Base-by-base conservation (phyloP, 225 moss, liverwort and hornwort genomes). In the Neckera pumila region DNA sequence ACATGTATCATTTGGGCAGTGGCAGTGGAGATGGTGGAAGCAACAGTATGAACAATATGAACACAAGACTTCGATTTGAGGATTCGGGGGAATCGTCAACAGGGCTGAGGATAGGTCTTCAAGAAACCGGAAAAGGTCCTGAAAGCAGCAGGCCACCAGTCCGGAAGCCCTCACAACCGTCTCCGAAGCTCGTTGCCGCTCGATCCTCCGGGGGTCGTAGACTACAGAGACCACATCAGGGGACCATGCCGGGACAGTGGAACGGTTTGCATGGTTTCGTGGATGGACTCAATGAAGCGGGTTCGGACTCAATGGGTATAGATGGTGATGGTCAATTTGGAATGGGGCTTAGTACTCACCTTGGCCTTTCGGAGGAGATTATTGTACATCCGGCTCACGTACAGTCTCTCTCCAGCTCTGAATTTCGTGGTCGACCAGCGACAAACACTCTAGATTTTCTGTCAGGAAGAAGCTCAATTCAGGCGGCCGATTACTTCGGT, bases 21-120 rank as follows among this genome's bases (percentile, higher is more conserved):
- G 92, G 92, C 89, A 93, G 97, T 73, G 93, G 95, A 86, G 93
- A 92, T n/a, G 93, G 91, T 56, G 94, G 93, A 84, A 87, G 67
- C 71, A 92, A 83, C 89, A 93, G 69, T 85, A 80, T 91, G 61
- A 93, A 88, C 51, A 89, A 77, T 84, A 77, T 91, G 61, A 93
- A 87, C 57, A 88, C 92, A 45, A 92, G 94, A 71, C 76, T 91
- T 59, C 92, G 92, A 56, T 94, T 95, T 85, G 95, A 95, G 77
- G 96, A 97, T 81, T 89, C 94, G 69, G 94, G 93, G 31, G 96
- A 95, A 75, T 92, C 95, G 36, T 95, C 95, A 49, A 92, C 93
- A 78, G 92, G 88, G 12, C 69, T 93, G 66, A 90, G 95, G 77
- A 86, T 90, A 66, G 92, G 88, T 81, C 93, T 89, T 77, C 95